Evolutionary conservation across 225 moss, liverwort and hornwort species (phyloP).

Genomic region (Takakia lepidozioides): DNA sequence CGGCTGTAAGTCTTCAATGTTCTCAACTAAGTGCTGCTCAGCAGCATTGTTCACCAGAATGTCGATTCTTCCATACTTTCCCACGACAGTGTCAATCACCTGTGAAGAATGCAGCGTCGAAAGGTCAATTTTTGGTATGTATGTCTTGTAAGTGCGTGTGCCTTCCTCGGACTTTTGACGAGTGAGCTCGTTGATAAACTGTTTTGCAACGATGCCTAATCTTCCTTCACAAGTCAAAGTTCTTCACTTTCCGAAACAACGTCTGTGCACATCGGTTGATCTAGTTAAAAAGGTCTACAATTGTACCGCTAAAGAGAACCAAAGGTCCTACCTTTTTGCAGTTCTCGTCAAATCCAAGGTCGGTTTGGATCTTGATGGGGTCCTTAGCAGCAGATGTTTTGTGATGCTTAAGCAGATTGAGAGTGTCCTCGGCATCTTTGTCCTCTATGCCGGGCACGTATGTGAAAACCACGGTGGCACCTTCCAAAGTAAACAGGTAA

Average conservation of each 20-base stretch:
- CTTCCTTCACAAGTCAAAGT: no score
- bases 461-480: constrained; percentile 80
- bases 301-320: no score
- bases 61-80: constrained; percentile 67
- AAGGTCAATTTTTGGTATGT: no score
- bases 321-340: constrained; percentile 52
- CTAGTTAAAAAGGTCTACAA: no score
- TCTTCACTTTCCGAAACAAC: not conserved
- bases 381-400: constrained; percentile 31
- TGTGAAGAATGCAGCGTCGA: no score
- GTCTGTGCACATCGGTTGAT: no score
- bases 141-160: no score
- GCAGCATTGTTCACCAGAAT: constrained; percentile 76
- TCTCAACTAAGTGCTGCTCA: constrained; percentile 52
- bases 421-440: constrained; percentile 51
- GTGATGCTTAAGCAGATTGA: constrained; percentile 47
- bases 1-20: constrained; percentile 70
- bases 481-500: constrained; percentile 60
- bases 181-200: no score
- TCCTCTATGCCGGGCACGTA: constrained; percentile 56
- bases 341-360: constrained; percentile 71
- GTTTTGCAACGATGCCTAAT: no score
- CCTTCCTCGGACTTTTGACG: no score
- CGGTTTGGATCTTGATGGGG: constrained; percentile 51
- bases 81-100: constrained; percentile 65